These are phyloP conservation scores for Suhomyces chickasaworum DNA, from an alignment of 1,139 yeast species.

Conservation along the genomic window DNA sequence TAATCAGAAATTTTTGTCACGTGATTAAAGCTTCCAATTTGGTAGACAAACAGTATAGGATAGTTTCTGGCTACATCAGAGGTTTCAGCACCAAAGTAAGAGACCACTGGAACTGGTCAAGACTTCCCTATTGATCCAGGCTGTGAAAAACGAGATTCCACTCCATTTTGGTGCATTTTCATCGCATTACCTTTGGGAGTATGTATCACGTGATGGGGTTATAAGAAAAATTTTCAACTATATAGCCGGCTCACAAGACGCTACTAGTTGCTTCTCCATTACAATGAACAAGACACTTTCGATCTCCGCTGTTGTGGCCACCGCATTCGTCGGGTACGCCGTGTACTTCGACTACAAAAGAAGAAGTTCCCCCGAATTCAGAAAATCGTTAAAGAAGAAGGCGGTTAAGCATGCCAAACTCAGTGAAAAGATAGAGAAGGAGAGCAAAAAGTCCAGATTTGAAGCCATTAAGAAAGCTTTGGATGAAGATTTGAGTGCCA, in stretches of 20 bases:
- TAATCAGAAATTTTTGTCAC: no score
- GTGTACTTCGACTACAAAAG: conserved; percentile 90
- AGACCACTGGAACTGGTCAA: no score
- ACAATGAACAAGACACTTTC: conserved; percentile 46
- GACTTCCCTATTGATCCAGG: no score
- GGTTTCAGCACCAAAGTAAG: no score
- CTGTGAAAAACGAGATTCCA: no score
- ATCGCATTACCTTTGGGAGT: no score
- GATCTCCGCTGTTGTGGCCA: conserved; percentile 51
- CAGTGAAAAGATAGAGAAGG: conserved; percentile 57
- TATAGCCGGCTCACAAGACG: not conserved
- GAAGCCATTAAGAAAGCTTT: conserved; percentile 63
- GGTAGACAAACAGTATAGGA: no score
- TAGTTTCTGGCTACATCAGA: no score
- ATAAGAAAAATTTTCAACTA: conserved; percentile 1
- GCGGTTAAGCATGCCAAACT: conserved; percentile 60
- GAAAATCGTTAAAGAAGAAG: conserved; percentile 69
- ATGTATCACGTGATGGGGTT: not conserved
- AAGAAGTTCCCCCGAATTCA: conserved; percentile 78
- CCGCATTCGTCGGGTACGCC: conserved; percentile 72
- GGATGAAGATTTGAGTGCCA: conserved; percentile 60
- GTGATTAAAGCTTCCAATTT: no score
- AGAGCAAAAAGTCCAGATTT: conserved; percentile 61
- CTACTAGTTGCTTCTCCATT: not conserved
- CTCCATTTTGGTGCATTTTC: no score